Percentiles rank a stretch among this genome's conserved stretches.
phyloP scores from a whole-genome alignment of 768 basidiomycete genomes.

The Amanita polypyramis region DNA sequence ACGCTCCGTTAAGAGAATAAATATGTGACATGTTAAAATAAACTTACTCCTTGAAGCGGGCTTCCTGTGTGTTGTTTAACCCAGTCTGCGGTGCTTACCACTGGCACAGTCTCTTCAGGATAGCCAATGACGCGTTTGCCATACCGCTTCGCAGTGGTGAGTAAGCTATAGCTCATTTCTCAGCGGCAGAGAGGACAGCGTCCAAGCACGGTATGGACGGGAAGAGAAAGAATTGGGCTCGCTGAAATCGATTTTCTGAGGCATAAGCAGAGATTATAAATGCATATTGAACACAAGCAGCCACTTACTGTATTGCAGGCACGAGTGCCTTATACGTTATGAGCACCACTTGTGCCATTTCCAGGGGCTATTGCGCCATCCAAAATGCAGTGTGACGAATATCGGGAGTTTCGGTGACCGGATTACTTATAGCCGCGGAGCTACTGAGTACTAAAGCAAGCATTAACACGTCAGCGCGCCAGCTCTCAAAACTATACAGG shows the following conservation, averaged over 20 bases:
- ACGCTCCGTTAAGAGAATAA: slow-evolving; percentile 5
- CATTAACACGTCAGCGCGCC: too few species aligned
- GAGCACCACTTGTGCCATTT: slow-evolving; percentile 19
- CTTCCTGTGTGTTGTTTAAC: slow-evolving; percentile 26
- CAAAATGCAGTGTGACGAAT: neutral
- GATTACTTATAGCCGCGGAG: too few species aligned
- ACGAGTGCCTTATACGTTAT: slow-evolving; percentile 7
- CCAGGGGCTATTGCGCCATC: slow-evolving; percentile 18
- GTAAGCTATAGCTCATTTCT: slow-evolving; percentile 13
- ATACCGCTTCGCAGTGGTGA: slow-evolving; percentile 28
- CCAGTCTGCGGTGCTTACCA: slow-evolving; percentile 52
- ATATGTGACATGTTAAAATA: neutral
- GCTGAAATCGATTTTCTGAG: neutral
- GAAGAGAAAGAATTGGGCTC: neutral
- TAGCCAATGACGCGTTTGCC: slow-evolving; percentile 51
- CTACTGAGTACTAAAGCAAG: too few species aligned
- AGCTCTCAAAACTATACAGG: too few species aligned
- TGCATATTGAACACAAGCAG: neutral
- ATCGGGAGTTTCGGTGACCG: neutral
- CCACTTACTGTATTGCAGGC: neutral
- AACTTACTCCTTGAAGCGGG: slow-evolving; percentile 41
- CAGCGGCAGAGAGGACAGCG: neutral
- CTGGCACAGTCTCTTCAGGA: slow-evolving; percentile 48
- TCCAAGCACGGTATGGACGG: neutral
- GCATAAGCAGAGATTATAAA: neutral